phyloP scores from a whole-genome alignment of 129 eudicot species.

The Centella asiatica region DNA sequence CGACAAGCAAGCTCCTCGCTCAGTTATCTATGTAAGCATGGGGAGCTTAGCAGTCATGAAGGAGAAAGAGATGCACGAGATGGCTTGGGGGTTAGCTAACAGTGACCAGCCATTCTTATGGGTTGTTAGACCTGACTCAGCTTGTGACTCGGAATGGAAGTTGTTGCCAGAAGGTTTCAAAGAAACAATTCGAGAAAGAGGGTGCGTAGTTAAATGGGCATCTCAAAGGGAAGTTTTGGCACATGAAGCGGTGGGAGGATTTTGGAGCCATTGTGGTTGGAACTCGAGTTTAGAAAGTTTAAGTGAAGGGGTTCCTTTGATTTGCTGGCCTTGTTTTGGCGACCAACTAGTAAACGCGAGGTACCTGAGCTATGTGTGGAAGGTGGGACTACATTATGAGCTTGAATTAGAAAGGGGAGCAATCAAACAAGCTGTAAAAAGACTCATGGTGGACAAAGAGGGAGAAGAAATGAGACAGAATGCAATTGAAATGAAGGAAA shows the following conservation, averaged over 20 bases:
- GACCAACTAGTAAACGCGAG: constrained; percentile 41
- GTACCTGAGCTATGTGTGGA: constrained; percentile 32
- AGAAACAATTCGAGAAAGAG: constrained; percentile 23
- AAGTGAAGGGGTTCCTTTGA: constrained; percentile 37
- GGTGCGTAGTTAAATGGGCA: constrained; percentile 45
- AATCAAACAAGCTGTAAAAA: constrained; percentile 20
- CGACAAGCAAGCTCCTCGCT: constrained; percentile 36
- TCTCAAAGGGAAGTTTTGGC: constrained; percentile 49
- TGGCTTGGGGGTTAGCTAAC: constrained; percentile 47
- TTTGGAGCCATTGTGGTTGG: constrained; percentile 61
- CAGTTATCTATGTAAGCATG: constrained; percentile 49
- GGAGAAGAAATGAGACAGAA: constrained; percentile 36
- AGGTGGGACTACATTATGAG: constrained; percentile 35
- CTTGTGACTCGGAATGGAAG: constrained; percentile 32
- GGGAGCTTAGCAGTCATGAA: constrained; percentile 40
- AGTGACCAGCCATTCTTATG: constrained; percentile 41
- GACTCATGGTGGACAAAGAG: constrained; percentile 36
- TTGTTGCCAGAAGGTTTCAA: constrained; percentile 32
- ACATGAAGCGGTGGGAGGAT: constrained; percentile 40
- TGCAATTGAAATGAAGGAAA: constrained; percentile 22
- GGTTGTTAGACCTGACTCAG: constrained; percentile 43
- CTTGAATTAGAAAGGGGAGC: constrained; percentile 21
- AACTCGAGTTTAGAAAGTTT: constrained; percentile 44
- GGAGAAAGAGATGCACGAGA: constrained; percentile 29
- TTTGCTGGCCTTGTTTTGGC: constrained; percentile 33